Evolutionary conservation across 139 green algal genomes (phyloP).

Genomic region (Chlamydomonas sp.): DNA sequence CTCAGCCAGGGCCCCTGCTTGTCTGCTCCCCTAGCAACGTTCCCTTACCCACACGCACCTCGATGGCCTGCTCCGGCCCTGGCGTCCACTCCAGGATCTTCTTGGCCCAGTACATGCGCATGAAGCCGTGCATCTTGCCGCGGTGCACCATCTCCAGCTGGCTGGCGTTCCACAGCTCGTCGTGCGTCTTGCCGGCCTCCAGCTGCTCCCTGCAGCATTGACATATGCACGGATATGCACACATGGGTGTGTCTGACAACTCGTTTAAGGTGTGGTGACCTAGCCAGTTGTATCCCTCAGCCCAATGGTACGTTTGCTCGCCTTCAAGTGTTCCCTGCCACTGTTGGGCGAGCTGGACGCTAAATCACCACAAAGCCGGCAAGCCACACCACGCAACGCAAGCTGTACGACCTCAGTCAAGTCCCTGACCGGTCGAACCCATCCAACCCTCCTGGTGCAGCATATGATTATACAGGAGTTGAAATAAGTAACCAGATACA

Average conservation of each 20-base stretch:
- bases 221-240: background rate
- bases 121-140: constrained; percentile 99
- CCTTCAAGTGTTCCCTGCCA: too few relatives aligned
- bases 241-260: too few relatives aligned
- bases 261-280: background rate
- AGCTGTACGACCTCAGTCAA: too few relatives aligned
- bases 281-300: background rate
- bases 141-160: constrained; percentile 90
- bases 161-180: constrained; percentile 96
- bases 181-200: constrained; percentile 89
- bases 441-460: too few relatives aligned
- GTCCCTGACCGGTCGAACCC: too few relatives aligned
- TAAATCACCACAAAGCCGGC: too few relatives aligned
- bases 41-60: constrained; percentile 25
- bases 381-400: too few relatives aligned
- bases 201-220: constrained; percentile 76
- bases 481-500: too few relatives aligned
- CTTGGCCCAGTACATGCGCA: constrained; percentile 99
- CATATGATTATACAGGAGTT: too few relatives aligned
- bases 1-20: background rate
- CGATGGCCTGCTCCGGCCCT: constrained; percentile 84
- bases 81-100: constrained; percentile 98
- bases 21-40: background rate
- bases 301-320: too few relatives aligned
- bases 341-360: too few relatives aligned